Evolutionary conservation across 352 stramenopile species (phyloP).

Genomic region (Pythium myriotylum): DNA sequence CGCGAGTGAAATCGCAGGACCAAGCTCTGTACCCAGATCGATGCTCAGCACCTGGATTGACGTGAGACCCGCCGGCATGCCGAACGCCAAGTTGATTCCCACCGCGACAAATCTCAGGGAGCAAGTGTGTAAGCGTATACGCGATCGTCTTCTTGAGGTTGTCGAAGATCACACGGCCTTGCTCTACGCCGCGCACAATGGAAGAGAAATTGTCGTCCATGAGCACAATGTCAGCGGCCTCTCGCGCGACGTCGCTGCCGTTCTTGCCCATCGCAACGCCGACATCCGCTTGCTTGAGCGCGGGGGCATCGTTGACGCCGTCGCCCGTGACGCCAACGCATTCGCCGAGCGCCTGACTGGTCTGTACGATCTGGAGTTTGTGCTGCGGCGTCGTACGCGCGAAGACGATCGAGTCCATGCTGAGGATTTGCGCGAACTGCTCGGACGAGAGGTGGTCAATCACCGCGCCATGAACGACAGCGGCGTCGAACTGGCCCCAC

Average conservation of each 20-base stretch:
- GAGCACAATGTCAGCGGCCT: slow-evolving; percentile 94
- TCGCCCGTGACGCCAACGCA: slow-evolving; percentile 81
- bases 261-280: slow-evolving; percentile 96
- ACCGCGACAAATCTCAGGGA: slow-evolving; percentile 70
- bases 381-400: slow-evolving; percentile 91
- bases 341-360: slow-evolving; percentile 42
- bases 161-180: slow-evolving; percentile 64
- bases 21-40: slow-evolving; percentile 89
- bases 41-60: slow-evolving; percentile 90
- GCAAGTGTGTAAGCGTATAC: slow-evolving; percentile 90
- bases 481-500: slow-evolving; percentile 35
- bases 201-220: slow-evolving; percentile 96
- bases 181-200: slow-evolving; percentile 83
- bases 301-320: slow-evolving; percentile 66
- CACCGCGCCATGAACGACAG: slow-evolving; percentile 60
- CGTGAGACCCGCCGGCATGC: slow-evolving; percentile 77
- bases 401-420: slow-evolving; percentile 89
- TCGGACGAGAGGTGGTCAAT: slow-evolving; percentile 37
- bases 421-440: slow-evolving; percentile 36
- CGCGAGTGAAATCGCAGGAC: slow-evolving; percentile 87
- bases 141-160: slow-evolving; percentile 94
- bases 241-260: slow-evolving; percentile 93
- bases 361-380: slow-evolving; percentile 81
- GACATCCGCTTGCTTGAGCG: slow-evolving; percentile 89
- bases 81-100: slow-evolving; percentile 81